A percentile compares a stretch with the other conserved stretches of the same genome.
phyloP scores from a whole-genome alignment of 1,139 yeast genomes.

The Hansenula anomala region DNA sequence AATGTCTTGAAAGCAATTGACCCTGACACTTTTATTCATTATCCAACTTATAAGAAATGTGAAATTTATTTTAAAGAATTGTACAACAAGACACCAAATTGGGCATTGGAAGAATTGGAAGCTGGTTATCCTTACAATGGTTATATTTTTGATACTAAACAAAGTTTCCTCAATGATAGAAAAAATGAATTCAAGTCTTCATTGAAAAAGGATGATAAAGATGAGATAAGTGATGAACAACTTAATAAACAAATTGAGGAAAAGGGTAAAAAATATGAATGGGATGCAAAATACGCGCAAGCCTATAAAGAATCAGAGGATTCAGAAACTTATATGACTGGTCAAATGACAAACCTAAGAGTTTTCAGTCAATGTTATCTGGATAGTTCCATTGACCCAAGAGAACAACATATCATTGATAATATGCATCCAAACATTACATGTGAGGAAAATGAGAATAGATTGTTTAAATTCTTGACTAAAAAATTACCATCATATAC shows the following conservation, averaged over 20 bases:
- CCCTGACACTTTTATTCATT: conserved; percentile 11
- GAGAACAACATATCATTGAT: conserved; percentile 8
- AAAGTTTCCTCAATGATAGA: conserved; percentile 13
- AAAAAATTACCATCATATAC: conserved; percentile 32
- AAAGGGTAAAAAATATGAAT: conserved; percentile 10
- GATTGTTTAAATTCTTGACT: conserved; percentile 38
- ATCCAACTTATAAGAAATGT: conserved; percentile 22
- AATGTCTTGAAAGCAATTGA: conserved; percentile 10
- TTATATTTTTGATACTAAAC: conserved; percentile 20
- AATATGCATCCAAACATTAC: conserved; percentile 5
- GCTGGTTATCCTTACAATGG: conserved; percentile 16
- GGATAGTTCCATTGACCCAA: conserved; percentile 6
- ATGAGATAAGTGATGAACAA: conserved; percentile 10
- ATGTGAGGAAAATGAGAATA: conserved; percentile 28
- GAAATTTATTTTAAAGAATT: conserved; percentile 23
- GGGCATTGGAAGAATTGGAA: conserved; percentile 23
- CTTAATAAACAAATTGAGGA: conserved; percentile 10
- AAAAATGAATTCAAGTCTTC: conserved; percentile 11
- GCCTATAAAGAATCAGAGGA: conserved; percentile 14
- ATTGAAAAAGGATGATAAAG: conserved; percentile 6
- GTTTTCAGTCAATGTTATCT: conserved; percentile 24
- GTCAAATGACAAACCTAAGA: conserved; percentile 20
- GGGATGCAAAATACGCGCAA: conserved; percentile 13
- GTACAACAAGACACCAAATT: conserved; percentile 19
- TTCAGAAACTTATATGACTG: conserved; percentile 17